These are phyloP conservation scores for Zygnema cylindricum DNA, from an alignment of 139 green algal species.

Conservation along the genomic window DNA sequence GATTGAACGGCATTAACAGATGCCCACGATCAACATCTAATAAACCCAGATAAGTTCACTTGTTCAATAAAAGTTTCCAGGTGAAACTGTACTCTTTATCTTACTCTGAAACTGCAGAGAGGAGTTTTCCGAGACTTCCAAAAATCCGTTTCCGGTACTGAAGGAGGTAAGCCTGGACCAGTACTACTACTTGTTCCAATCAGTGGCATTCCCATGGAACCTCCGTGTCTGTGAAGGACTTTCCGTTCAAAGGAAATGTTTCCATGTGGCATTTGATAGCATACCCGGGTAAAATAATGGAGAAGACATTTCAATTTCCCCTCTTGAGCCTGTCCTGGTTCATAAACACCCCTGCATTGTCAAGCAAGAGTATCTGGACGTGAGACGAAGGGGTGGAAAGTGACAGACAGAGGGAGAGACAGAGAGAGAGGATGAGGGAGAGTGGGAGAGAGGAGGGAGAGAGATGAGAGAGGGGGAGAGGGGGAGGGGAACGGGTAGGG, in stretches of 20 bases:
- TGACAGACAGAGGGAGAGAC: too few species aligned
- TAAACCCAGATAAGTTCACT: too few species aligned
- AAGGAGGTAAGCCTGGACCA: not conserved
- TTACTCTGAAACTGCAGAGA: not conserved
- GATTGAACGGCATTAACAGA: too few species aligned
- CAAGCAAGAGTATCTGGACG: too few species aligned
- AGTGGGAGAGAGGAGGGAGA: too few species aligned
- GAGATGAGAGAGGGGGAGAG: too few species aligned
- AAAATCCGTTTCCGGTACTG: not conserved
- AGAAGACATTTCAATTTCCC: constrained; percentile 50
- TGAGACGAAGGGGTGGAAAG: too few species aligned
- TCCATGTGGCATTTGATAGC: constrained; percentile 16
- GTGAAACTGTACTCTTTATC: too few species aligned
- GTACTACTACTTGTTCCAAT: not conserved
- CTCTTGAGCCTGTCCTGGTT: not conserved
- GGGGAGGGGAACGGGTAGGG: too few species aligned
- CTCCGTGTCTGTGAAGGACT: constrained; percentile 25
- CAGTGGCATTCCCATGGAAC: not conserved
- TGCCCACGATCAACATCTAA: too few species aligned
- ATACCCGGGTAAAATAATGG: constrained; percentile 47
- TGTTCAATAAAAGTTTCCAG: too few species aligned
- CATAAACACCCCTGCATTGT: not conserved
- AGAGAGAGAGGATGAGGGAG: too few species aligned
- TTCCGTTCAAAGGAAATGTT: constrained; percentile 54
- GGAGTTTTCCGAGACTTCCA: not conserved